phyloP scores from a whole-genome alignment of 176 grass and related monocot species.

The Musa itinerans region DNA sequence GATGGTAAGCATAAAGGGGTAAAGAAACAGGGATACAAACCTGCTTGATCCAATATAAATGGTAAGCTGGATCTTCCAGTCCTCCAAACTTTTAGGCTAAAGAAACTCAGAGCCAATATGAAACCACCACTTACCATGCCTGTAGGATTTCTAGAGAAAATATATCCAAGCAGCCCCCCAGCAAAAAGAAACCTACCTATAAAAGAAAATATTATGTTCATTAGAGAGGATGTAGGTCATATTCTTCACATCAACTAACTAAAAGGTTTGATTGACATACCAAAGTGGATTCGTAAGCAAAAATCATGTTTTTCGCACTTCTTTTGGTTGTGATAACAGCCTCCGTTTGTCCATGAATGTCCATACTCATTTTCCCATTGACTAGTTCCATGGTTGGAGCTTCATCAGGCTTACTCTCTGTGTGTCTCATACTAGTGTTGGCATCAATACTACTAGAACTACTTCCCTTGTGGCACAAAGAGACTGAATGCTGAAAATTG shows the following conservation, averaged over 20 bases:
- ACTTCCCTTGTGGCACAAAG: constrained; percentile 37
- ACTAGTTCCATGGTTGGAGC: constrained; percentile 17
- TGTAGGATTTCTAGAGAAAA: constrained; percentile 69
- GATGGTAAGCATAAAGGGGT: background rate
- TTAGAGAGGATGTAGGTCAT: no score
- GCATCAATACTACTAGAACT: constrained; percentile 35
- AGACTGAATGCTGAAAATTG: constrained; percentile 28
- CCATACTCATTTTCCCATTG: constrained; percentile 11
- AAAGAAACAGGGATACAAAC: constrained; percentile 24
- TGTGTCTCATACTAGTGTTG: constrained; percentile 23
- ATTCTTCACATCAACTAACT: background rate
- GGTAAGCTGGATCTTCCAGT: constrained; percentile 73
- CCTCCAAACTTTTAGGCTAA: constrained; percentile 88
- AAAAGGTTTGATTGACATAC: constrained; percentile 26
- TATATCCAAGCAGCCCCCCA: constrained; percentile 65
- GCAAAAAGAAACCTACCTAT: constrained; percentile 62
- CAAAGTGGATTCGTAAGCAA: constrained; percentile 86
- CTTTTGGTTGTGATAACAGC: constrained; percentile 33
- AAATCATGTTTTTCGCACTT: constrained; percentile 82
- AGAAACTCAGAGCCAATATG: constrained; percentile 50
- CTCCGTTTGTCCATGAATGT: constrained; percentile 6
- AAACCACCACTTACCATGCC: constrained; percentile 68
- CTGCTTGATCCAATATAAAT: constrained; percentile 80
- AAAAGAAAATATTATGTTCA: constrained; percentile 10
- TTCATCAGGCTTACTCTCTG: constrained; percentile 21